Base-by-base conservation (phyloP, 2,329 filamentous ascomycete genomes). In the Trichoderma simmonsii region DNA sequence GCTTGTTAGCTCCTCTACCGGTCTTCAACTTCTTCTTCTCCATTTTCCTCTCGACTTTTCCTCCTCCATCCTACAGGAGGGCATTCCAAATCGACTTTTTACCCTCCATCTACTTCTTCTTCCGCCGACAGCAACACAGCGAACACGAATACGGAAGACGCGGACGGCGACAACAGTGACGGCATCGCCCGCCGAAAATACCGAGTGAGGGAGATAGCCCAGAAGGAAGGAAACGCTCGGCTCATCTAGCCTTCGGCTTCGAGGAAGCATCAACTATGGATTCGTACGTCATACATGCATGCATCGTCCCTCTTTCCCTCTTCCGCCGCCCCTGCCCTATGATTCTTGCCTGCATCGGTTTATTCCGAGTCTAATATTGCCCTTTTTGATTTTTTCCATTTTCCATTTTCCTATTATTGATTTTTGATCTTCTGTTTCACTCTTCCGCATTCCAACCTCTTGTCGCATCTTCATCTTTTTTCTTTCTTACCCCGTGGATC, bases 251-350 rank as follows among this genome's bases (percentile, higher is more conserved):
- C 28, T 30, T 32, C 26, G 66, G 66, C 57, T 54, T 62, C 26
- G 56, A 61, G 64, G 64, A 61, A 70, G 51, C 26, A 36, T 59
- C 43, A 71, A 71, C 70, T 75, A 79, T 79, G 78, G 78, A 79
- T 73, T 79, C 78, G 78, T 79, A 79, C 72, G 78, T 79, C 75
- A 63, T 65, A 60, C 70, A 11, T 65, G 62, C 70, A 66, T 71
- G 39, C 62, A 64, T 60, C 43, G 24, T 61, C 70, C 56, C 62
- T 67, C 63, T 65, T 67, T 60, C 63, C 68, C 68, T 56, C 36
- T 24, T 32, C 21, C 54, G 66, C 54, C 36, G 60, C 68, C 28
- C 39, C 43, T 32, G 39, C 56, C 30, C 9, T 21, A 21, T 36
- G 18, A 39, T 60, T 39, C 15, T 30, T 48, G 66, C 51, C 51